A percentile compares a stretch with the other conserved stretches of the same genome.
Evolutionary conservation across 2,329 filamentous ascomycete genomes (phyloP).

Genomic region (Corinectria fuckeliana): DNA sequence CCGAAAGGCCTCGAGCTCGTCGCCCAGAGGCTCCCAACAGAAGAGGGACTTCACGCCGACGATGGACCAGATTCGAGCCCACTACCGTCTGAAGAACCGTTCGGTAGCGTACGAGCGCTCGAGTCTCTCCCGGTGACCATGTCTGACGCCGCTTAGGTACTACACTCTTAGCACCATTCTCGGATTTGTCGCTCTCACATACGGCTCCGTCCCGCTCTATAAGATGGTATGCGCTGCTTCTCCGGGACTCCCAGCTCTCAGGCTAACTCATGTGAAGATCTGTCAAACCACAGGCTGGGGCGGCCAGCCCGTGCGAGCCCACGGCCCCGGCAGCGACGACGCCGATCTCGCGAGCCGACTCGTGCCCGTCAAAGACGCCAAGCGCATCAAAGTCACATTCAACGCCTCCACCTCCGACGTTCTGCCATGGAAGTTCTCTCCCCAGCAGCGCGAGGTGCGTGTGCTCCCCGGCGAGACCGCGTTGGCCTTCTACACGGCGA

Average conservation of each 20-base stretch:
- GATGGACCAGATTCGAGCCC: slow-evolving; percentile 69
- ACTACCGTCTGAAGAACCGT: slow-evolving; percentile 71
- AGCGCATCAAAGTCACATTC: slow-evolving; percentile 93
- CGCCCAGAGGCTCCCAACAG: slow-evolving; percentile 28
- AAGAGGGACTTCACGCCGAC: slow-evolving; percentile 39
- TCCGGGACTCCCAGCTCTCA: no score
- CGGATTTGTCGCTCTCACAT: slow-evolving; percentile 79
- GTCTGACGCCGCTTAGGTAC: slow-evolving; percentile 56
- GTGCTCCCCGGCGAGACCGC: slow-evolving; percentile 96
- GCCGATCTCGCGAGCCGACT: slow-evolving; percentile 77
- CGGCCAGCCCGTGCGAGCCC: slow-evolving; percentile 87
- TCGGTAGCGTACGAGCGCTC: slow-evolving; percentile 54
- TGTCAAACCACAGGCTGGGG: slow-evolving; percentile 90
- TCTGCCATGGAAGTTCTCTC: slow-evolving; percentile 95
- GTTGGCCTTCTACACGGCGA: slow-evolving; percentile 96
- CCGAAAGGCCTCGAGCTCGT: slow-evolving; percentile 43
- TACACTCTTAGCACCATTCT: slow-evolving; percentile 80
- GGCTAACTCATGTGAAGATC: slow-evolving; percentile 57
- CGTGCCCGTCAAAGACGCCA: slow-evolving; percentile 78
- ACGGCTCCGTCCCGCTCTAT: slow-evolving; percentile 85
- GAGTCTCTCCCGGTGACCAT: not conserved
- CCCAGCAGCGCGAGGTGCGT: slow-evolving; percentile 94
- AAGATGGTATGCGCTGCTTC: slow-evolving; percentile 70
- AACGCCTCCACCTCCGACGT: slow-evolving; percentile 94
- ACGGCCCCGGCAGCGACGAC: slow-evolving; percentile 58